Conservation (phyloP, 257 asterid species). For the Gynochthodes officinalis region DNA sequence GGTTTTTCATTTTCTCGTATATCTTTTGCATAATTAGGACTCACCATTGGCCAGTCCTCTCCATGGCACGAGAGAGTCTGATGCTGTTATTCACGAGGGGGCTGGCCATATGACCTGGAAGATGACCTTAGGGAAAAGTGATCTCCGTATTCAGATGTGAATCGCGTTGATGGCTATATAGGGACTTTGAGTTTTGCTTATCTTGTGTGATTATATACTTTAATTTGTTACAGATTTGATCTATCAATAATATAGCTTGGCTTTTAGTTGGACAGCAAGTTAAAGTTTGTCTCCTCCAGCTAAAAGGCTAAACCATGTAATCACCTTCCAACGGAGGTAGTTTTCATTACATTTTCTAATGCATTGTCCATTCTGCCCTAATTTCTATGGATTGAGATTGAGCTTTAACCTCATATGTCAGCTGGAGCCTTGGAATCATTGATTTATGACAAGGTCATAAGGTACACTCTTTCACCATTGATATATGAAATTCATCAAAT, state of each 20-base stretch:
- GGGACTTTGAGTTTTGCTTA: constrained; percentile 18
- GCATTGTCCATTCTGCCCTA: no score
- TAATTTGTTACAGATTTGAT: background rate
- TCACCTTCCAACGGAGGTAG: constrained; percentile 14
- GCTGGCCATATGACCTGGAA: constrained; percentile 31
- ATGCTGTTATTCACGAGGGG: constrained; percentile 22
- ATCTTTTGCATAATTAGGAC: background rate
- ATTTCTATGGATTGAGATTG: no score
- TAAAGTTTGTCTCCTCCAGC: background rate
- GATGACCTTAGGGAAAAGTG: background rate
- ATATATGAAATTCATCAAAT: no score
- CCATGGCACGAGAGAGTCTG: constrained; percentile 72
- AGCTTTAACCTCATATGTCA: no score
- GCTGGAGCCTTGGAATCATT: no score
- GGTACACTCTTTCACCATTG: no score
- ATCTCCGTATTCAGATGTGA: constrained; percentile 12
- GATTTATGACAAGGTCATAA: no score
- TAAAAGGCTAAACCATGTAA: no score
- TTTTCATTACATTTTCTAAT: constrained; percentile 26
- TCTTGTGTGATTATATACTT: constrained; percentile 4
- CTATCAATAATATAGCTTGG: constrained; percentile 6
- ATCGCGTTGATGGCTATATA: constrained; percentile 26
- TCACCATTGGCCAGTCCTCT: constrained; percentile 96
- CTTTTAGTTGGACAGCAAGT: constrained; percentile 13
- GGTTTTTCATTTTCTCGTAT: background rate